A percentile compares a stretch with the other conserved stretches of the same genome.
phyloP scores from a whole-genome alignment of 2,329 filamentous ascomycete genomes.

The Canariomyces notabilis region DNA sequence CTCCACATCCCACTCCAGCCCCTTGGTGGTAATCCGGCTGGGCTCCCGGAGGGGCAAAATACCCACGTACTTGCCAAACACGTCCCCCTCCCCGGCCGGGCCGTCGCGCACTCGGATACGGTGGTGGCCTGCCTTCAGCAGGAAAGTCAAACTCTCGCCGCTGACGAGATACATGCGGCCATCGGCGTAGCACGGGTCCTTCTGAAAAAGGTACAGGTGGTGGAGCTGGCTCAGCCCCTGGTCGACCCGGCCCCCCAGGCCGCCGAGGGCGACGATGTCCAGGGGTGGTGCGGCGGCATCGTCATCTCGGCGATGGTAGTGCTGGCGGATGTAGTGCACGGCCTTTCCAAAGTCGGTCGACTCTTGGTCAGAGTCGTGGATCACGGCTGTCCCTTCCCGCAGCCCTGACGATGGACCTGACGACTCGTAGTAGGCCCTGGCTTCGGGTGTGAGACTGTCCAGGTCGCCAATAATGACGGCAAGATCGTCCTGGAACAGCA shows the following conservation, averaged over 20 bases:
- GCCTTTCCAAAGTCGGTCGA: conserved; percentile 90
- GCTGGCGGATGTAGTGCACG: conserved; percentile 52
- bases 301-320: conserved; percentile 7
- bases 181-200: conserved; percentile 41
- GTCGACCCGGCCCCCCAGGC: conserved; percentile 84
- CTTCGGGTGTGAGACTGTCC: conserved; percentile 67
- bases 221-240: conserved; percentile 87
- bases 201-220: conserved; percentile 66
- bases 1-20: conserved; percentile 85
- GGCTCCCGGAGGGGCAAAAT: conserved; percentile 80
- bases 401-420: conserved; percentile 34
- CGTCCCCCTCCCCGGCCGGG: conserved; percentile 42
- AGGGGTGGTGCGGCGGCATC: conserved; percentile 24
- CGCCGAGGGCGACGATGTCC: conserved; percentile 76
- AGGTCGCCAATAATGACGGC: conserved; percentile 82
- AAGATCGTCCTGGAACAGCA: conserved; percentile 47
- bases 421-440: conserved; percentile 61
- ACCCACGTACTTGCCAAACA: conserved; percentile 75
- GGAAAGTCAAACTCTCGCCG: conserved; percentile 73
- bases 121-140: conserved; percentile 67
- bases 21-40: conserved; percentile 70
- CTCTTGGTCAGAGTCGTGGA: conserved; percentile 73
- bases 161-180: conserved; percentile 74
- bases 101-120: conserved; percentile 57
- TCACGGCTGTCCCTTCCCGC: conserved; percentile 45